Base-by-base conservation (phyloP, 2,329 filamentous ascomycete genomes). In the Rosellinia necatrix region DNA sequence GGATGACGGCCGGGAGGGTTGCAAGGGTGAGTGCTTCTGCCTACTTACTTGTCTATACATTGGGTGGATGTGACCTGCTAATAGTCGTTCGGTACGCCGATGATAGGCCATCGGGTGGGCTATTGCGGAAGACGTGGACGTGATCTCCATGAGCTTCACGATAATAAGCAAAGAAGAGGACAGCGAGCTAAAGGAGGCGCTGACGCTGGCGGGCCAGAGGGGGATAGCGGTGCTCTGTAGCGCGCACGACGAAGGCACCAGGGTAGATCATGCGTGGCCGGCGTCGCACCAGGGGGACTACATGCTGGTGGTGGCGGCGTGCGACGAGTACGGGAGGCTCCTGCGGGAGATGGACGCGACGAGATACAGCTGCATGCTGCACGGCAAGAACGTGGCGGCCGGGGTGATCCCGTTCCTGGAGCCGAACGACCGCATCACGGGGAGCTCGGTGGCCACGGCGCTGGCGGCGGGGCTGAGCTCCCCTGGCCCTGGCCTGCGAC, bases 401-500 rank as follows among this genome's bases (percentile, higher is more conserved):
- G 47, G 47, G 3, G 29, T 21, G 1, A 30, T 50, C 8, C 47
- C 47, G 2, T 50, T 50, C 9, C 35, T 50, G 6, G 4, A 40
- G 13, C 32, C 47, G 24, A 30, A 40, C 9, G 51, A 56, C 25
- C 17, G 48, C 4, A 49, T 59, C 17, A 41, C 52, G 1, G 59
- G 59, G 3, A 59, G 56, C 46, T 53, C 48, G 12, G 59, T 54
- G 4, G 49, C 59, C 9, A 57, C 59, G 5, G 56, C 59, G 3
- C 46, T 61, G 13, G 59, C 59, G 0, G 53, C 59, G 2, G 59
- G 56, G 3, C 41, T 51, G 3, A 41, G 44, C 13, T n/a, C n/a
- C n/a, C n/a, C n/a, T n/a, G n/a, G n/a, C n/a, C n/a, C n/a, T n/a
- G n/a, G n/a, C n/a, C n/a, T n/a, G n/a, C n/a, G n/a, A n/a, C n/a